These are phyloP conservation scores for Castanospermum australe DNA, from an alignment of 306 rosid species.

Conservation along the genomic window DNA sequence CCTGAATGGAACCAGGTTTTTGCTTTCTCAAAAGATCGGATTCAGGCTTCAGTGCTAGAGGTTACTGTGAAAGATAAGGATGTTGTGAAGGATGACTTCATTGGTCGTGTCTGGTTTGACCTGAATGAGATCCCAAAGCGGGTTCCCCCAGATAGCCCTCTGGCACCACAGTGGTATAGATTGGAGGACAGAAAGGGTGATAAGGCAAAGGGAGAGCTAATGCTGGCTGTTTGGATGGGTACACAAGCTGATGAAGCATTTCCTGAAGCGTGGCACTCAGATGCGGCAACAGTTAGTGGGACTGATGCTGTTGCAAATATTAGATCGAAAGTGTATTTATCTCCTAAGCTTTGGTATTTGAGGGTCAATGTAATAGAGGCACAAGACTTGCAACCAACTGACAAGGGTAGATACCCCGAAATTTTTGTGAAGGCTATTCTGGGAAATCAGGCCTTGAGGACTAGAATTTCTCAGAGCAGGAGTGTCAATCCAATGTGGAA, in stretches of 20 bases:
- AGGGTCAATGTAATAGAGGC: constrained; percentile 98
- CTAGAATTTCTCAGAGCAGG: constrained; percentile 72
- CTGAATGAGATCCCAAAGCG: constrained; percentile 86
- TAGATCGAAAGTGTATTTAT: constrained; percentile 89
- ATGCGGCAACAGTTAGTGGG: constrained; percentile 88
- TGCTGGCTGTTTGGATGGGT: constrained; percentile 99
- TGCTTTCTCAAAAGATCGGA: constrained; percentile 84
- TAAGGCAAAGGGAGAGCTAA: constrained; percentile 86
- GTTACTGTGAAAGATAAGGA: constrained; percentile 93
- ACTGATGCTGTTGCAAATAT: constrained; percentile 83
- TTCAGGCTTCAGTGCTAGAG: constrained; percentile 84
- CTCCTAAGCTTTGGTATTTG: constrained; percentile 98
- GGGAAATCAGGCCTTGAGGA: constrained; percentile 80
- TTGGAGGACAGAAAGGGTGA: constrained; percentile 69
- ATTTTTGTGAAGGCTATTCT: constrained; percentile 79
- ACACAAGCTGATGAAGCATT: constrained; percentile 98
- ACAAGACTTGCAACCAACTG: constrained; percentile 75
- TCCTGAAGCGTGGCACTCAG: constrained; percentile 98
- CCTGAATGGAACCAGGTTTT: constrained; percentile 98
- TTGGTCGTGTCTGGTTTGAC: constrained; percentile 76
- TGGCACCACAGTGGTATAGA: constrained; percentile 96
- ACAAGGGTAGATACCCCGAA: constrained; percentile 85
- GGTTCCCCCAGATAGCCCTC: constrained; percentile 94
- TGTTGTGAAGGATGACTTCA: constrained; percentile 82
- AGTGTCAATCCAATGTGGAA: constrained; percentile 95